Conservation (phyloP, 2,329 filamentous ascomycete species). For the Fusarium neocosmosporiellum region DNA sequence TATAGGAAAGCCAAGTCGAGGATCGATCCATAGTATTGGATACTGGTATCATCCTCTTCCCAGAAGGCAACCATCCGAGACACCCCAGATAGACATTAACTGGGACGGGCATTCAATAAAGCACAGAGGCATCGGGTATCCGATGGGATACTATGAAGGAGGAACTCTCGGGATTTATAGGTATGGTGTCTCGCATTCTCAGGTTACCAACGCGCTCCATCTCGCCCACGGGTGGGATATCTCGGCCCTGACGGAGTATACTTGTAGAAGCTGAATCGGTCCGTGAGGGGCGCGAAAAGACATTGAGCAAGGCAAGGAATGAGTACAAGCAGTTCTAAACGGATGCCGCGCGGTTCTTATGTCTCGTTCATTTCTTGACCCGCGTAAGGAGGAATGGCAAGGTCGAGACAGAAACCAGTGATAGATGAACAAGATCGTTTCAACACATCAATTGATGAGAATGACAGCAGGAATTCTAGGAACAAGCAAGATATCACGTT, state of each 20-base stretch:
- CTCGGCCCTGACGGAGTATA: no score
- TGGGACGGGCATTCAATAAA: neutral
- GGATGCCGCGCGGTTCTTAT: neutral
- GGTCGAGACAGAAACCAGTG: neutral
- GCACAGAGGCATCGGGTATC: neutral
- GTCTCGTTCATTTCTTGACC: neutral
- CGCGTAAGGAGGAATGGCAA: neutral
- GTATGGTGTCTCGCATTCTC: neutral
- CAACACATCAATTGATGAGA: neutral
- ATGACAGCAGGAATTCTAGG: neutral
- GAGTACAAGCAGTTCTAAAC: neutral
- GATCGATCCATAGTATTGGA: neutral
- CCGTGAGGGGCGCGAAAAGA: neutral
- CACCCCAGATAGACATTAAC: neutral
- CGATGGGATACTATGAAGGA: neutral
- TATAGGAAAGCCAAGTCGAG: neutral
- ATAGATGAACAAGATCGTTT: neutral
- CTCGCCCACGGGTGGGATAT: neutral
- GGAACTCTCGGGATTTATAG: neutral
- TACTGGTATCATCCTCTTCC: neutral
- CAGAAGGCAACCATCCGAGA: neutral
- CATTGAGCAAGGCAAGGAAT: neutral
- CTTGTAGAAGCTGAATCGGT: neutral
- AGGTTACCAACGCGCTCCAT: neutral
- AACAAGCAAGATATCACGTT: neutral